Evolutionary conservation across 2,329 filamentous ascomycete genomes (phyloP), one percentile per base, ranked within the genome.

Genomic region (Lachnellula subtilissima): DNA sequence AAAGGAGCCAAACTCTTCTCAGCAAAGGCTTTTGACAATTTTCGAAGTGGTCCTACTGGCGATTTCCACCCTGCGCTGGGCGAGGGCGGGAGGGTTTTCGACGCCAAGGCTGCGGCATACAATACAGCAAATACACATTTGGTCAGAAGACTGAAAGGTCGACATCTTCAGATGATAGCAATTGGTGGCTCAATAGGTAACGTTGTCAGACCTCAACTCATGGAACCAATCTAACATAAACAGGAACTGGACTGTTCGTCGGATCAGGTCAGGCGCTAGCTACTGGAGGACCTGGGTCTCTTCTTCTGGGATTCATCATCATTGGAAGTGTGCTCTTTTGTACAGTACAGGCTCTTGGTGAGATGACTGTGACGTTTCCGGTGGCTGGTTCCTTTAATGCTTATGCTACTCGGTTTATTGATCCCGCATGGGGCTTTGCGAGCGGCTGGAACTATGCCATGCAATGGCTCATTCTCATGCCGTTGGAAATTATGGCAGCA

Each of bases 91-190:
- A 57, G 64, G n/a, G 73, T 75, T n/a, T 85, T 80, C 69, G 80
- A 90, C 67, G 74, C 89, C 62, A 86, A 91, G 70, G 72, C 72
- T 47, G 83, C 82, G 0, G 80, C 79, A 0, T 74, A 75, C 23
- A 79, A 79, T 54, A 92, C 90, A 1, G 88, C 89, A 9, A 80
- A 86, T 61, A 86, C 89, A 47, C 84, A 86, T 5, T 78, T 97
- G 50, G 83, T 87, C 48, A 80, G 91, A 67, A 86, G 84, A 71
- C 74, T 96, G 64, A 94, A 94, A 74, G 86, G 86, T 35, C 80
- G 91, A 42, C 93, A 97, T 76, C 71, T 97, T 69, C 92, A 97
- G 76, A 97, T 97, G 92, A 97, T 97, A 77, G 93, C 93, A 17
- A 96, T 97, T 63, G 91, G 91, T 66, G 91, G 92, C 46, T 93